Evolutionary conservation across 805 yeast species (phyloP).

Genomic region (Scheffersomyces amazonensis): DNA sequence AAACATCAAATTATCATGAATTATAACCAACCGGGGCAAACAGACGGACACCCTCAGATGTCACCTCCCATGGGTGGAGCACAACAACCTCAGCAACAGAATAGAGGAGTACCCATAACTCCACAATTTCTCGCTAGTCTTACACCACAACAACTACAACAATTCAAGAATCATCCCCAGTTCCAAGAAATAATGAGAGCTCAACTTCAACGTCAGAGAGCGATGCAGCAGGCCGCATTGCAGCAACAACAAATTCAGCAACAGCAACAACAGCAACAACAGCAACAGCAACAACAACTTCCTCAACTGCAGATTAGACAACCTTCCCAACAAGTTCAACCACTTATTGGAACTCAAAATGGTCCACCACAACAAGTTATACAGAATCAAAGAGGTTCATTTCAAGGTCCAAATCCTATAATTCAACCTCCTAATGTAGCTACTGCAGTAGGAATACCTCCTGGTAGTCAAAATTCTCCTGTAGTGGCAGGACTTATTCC

Average conservation of each 20-base stretch:
- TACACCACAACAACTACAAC: conserved; percentile 42
- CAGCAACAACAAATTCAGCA: conserved; percentile 20
- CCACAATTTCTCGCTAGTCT: conserved; percentile 27
- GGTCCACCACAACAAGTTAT: conserved; percentile 2
- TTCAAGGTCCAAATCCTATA: conserved; percentile 1
- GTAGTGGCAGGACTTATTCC: background rate
- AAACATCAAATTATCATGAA: no score
- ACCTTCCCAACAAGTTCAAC: conserved; percentile 10
- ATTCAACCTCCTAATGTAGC: conserved; percentile 1
- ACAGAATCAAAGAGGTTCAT: conserved; percentile 2
- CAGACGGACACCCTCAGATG: conserved; percentile 3
- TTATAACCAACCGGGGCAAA: conserved; percentile 7
- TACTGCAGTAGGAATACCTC: background rate
- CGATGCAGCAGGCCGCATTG: conserved; percentile 25
- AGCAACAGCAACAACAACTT: conserved; percentile 1
- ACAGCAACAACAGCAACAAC: conserved; percentile 11
- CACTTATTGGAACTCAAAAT: background rate
- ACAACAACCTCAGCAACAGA: conserved; percentile 5
- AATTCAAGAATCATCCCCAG: conserved; percentile 40
- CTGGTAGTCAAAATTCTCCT: no score
- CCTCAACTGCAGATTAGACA: conserved; percentile 6
- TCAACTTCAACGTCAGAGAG: conserved; percentile 40
- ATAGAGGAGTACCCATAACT: conserved; percentile 13
- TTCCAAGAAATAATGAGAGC: conserved; percentile 38
- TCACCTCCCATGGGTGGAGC: conserved; percentile 1